Evolutionary conservation across 148 eudicot genomes (phyloP).

Genomic region (Dianthus caryophyllus): DNA sequence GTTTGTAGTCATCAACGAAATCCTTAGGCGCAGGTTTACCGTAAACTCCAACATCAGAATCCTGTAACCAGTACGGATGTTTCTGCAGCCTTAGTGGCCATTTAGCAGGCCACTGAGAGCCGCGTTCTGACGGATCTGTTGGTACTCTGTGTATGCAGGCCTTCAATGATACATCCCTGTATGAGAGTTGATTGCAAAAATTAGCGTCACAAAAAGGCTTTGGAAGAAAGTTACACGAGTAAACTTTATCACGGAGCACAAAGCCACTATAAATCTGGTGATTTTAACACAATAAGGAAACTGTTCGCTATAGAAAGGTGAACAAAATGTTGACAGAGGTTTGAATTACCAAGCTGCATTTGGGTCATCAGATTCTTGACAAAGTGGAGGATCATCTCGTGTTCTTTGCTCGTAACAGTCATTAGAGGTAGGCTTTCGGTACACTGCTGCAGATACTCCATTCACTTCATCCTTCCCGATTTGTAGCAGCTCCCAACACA

Average conservation of each 20-base stretch:
- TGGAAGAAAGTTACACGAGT: neutral
- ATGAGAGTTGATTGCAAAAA: neutral
- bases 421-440: slow-evolving; percentile 57
- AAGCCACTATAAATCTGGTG: neutral
- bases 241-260: neutral
- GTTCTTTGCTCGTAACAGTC: slow-evolving; percentile 62
- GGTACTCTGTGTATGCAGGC: slow-evolving; percentile 72
- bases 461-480: slow-evolving; percentile 44
- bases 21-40: slow-evolving; percentile 67
- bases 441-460: slow-evolving; percentile 56
- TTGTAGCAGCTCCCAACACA: slow-evolving; percentile 63
- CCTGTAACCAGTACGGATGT: slow-evolving; percentile 61
- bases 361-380: slow-evolving; percentile 44
- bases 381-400: slow-evolving; percentile 39
- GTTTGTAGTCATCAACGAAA: slow-evolving; percentile 49
- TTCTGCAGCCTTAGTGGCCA: slow-evolving; percentile 60
- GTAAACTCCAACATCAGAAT: slow-evolving; percentile 52
- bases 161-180: slow-evolving; percentile 53
- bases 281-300: slow-evolving; percentile 1
- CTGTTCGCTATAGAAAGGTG: neutral
- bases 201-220: slow-evolving; percentile 1
- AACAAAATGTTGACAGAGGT: slow-evolving; percentile 2
- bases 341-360: slow-evolving; percentile 53
- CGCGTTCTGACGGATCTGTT: slow-evolving; percentile 44
- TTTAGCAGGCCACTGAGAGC: slow-evolving; percentile 56